Base-by-base conservation (phyloP, 257 asterid genomes). In the Jasminum sambac region DNA sequence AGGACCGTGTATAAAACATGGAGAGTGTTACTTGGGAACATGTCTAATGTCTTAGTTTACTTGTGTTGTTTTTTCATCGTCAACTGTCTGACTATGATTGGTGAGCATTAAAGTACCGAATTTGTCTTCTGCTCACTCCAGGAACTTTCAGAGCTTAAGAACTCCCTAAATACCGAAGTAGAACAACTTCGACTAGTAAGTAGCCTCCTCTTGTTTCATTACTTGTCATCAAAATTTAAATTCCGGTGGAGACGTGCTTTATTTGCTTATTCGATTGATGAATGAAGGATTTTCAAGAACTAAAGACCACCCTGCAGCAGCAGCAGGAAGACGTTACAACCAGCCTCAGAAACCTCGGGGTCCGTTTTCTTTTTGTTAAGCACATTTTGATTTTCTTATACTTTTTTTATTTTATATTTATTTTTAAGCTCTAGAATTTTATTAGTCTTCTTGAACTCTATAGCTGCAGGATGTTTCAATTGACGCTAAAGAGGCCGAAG, bases 121-220 rank as follows among this genome's bases (percentile, higher is more conserved):
- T 50, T 79, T 26, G 42, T 41, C 68, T 36, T 11, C 63, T 70
- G 65, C 55, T 60, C 75, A 58, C 61, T 65, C 42, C 83, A 94
- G 99, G 99, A 91, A 83, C 88, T 94, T 76, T 81, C 90, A 5
- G 91, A 82, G 6, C 96, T 94, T 21, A 94, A 91, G 79, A 77
- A 77, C 65, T 84, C 96, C 12, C 79, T 94, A 37, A 85, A 84
- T 59, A 81, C 86, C 30, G 99, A 94, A 80, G 96, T 88, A 67
- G 96, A 89, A n/a, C 88, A 89, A 81, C 93, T 94, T 39, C 89
- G 96, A 85, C 65, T 91, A 34, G 99, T 94, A 74, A 85, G 98
- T 71, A n/a, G 8, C 68, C 48, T 72, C 37, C 44, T 67, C 46
- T 59, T 9, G 11, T 21, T 55, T 55, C 62, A 21, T 55, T 10